phyloP scores from a whole-genome alignment of 345 rosid genomes.

The Physaria fendleri region DNA sequence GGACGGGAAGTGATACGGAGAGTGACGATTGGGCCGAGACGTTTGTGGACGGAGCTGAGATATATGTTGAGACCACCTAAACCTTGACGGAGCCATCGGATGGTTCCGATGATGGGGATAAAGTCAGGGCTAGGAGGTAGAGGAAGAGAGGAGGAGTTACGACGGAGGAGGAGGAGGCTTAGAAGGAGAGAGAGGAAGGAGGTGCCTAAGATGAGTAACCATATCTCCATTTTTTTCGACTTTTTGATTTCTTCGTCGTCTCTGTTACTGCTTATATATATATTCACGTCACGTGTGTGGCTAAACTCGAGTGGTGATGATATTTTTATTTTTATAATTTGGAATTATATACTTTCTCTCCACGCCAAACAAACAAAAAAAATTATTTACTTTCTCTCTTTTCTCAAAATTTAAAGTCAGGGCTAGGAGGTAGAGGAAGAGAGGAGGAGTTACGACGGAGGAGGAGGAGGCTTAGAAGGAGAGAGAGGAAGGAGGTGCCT shows the following conservation, averaged over 20 bases:
- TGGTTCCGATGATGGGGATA: conserved; percentile 22
- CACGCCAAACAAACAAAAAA: too few species aligned
- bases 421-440: conserved; percentile 26
- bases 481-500: neutral
- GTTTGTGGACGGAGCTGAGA: conserved; percentile 2
- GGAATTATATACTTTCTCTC: too few species aligned
- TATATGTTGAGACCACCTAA: neutral
- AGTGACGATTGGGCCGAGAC: conserved; percentile 30
- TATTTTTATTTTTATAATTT: too few species aligned
- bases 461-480: neutral
- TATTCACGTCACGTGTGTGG: neutral
- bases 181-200: neutral
- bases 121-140: conserved; percentile 27
- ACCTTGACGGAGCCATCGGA: conserved; percentile 15
- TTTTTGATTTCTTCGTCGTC: too few species aligned
- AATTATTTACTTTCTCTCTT: too few species aligned
- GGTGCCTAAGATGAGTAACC: conserved; percentile 10
- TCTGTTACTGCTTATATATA: neutral
- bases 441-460: neutral
- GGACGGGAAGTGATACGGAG: conserved; percentile 27
- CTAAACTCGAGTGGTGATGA: neutral
- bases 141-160: conserved; percentile 1
- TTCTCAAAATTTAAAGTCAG: too few species aligned
- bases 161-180: neutral
- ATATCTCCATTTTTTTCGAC: conserved; percentile 24